Evolutionary conservation across 1,284 basidiomycete genomes (phyloP).

Genomic region (Tilletiaria anomala): DNA sequence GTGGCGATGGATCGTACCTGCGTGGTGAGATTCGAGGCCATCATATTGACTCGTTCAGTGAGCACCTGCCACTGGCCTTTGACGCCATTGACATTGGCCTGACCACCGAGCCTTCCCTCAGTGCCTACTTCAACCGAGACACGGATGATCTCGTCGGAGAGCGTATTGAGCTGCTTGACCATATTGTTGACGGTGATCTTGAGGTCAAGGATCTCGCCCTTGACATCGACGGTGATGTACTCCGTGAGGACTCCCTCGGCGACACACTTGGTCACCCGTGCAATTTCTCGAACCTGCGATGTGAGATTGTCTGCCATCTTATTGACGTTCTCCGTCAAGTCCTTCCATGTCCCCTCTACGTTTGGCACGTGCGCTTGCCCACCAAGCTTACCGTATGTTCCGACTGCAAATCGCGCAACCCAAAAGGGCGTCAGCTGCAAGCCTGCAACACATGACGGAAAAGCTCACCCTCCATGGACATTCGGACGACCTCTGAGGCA

Average conservation of each 20-base stretch:
- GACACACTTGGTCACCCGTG: conserved; percentile 47
- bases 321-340: conserved; percentile 42
- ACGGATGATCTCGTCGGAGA: conserved; percentile 46
- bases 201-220: conserved; percentile 90
- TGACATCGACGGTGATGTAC: conserved; percentile 84
- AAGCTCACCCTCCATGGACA: conserved; percentile 40
- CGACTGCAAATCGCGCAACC: no score
- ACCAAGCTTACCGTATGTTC: conserved; percentile 37
- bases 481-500: conserved; percentile 53
- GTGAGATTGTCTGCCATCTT: conserved; percentile 42
- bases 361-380: conserved; percentile 40
- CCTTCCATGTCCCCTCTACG: conserved; percentile 44
- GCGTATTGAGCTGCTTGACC: conserved; percentile 34
- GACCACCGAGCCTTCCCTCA: conserved; percentile 72
- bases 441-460: background rate
- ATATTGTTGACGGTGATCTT: conserved; percentile 46
- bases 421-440: background rate
- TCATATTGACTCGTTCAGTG: conserved; percentile 40
- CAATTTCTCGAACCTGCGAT: conserved; percentile 38
- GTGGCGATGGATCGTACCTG: conserved; percentile 54
- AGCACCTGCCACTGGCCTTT: conserved; percentile 42
- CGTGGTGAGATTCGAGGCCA: conserved; percentile 60
- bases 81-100: conserved; percentile 55
- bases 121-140: conserved; percentile 76
- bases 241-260: conserved; percentile 79